Evolutionary conservation across 1,284 basidiomycete species (phyloP).

Genomic region (Apiotrichum domesticum): DNA sequence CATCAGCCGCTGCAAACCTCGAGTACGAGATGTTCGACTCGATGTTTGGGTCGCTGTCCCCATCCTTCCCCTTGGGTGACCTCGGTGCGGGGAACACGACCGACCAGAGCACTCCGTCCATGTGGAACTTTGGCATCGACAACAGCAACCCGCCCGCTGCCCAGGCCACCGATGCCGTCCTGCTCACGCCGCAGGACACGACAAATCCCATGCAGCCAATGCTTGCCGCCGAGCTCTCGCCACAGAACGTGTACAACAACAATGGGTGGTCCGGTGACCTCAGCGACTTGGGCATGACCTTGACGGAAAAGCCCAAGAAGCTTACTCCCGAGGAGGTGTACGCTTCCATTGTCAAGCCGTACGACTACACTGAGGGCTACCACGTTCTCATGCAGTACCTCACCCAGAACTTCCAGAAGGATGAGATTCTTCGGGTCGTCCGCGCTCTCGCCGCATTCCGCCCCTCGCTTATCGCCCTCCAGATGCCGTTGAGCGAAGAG

Average conservation of each 20-base stretch:
- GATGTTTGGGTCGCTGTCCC: constrained; percentile 38
- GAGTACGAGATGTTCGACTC: constrained; percentile 43
- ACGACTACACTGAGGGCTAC: constrained; percentile 85
- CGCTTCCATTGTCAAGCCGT: constrained; percentile 16
- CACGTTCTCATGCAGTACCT: constrained; percentile 91
- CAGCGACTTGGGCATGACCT: neutral
- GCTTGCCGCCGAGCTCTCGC: constrained; percentile 5
- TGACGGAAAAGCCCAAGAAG: constrained; percentile 8
- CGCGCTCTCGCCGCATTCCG: constrained; percentile 89
- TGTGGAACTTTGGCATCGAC: constrained; percentile 18
- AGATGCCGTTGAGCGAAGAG: constrained; percentile 86
- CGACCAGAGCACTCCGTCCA: constrained; percentile 13
- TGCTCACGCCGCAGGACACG: constrained; percentile 5
- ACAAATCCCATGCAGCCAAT: constrained; percentile 4
- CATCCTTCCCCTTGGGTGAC: constrained; percentile 28
- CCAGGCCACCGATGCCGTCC: constrained; percentile 1
- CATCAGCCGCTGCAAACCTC: constrained; percentile 23
- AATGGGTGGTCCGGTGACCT: constrained; percentile 1
- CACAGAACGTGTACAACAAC: constrained; percentile 3
- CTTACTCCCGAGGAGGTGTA: constrained; percentile 18
- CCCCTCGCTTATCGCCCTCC: constrained; percentile 89
- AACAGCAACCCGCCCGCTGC: constrained; percentile 1
- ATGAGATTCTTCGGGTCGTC: constrained; percentile 88
- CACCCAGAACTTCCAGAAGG: constrained; percentile 86
- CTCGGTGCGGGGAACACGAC: constrained; percentile 10